phyloP scores from a whole-genome alignment of 1,139 yeast genomes.

The Blastobotrys proliferans region DNA sequence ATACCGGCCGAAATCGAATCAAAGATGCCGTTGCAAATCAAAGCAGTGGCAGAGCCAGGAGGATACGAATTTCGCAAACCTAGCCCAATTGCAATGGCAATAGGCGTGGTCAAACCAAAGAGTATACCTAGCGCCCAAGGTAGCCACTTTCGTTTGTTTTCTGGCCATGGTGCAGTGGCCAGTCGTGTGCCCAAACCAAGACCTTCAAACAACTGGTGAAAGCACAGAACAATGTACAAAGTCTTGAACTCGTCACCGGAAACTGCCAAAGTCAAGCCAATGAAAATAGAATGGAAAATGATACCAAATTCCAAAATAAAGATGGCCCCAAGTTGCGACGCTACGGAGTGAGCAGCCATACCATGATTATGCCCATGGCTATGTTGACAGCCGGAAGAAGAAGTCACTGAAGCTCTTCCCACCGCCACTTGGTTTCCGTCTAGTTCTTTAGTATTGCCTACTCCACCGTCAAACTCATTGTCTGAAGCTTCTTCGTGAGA shows the following conservation, averaged over 20 bases:
- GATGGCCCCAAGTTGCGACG: conserved; percentile 46
- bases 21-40: conserved; percentile 71
- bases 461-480: no score
- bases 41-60: conserved; percentile 53
- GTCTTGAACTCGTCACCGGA: conserved; percentile 72
- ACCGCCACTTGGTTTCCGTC: no score
- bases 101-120: conserved; percentile 75
- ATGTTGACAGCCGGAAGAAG: no score
- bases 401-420: no score
- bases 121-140: conserved; percentile 60
- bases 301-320: conserved; percentile 75
- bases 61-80: conserved; percentile 71
- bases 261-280: conserved; percentile 71
- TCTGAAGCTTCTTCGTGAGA: no score
- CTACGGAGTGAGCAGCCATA: conserved; percentile 9
- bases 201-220: conserved; percentile 94
- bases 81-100: conserved; percentile 80
- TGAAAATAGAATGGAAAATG: conserved; percentile 74
- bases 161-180: conserved; percentile 69
- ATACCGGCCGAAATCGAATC: conserved; percentile 86
- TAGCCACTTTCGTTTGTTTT: conserved; percentile 40
- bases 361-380: no score
- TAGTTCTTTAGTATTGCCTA: no score
- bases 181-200: conserved; percentile 85
- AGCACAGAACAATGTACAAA: conserved; percentile 72